Conservation (phyloP, 2,329 filamentous ascomycete species). For the Penicillium sclerotigenum region DNA sequence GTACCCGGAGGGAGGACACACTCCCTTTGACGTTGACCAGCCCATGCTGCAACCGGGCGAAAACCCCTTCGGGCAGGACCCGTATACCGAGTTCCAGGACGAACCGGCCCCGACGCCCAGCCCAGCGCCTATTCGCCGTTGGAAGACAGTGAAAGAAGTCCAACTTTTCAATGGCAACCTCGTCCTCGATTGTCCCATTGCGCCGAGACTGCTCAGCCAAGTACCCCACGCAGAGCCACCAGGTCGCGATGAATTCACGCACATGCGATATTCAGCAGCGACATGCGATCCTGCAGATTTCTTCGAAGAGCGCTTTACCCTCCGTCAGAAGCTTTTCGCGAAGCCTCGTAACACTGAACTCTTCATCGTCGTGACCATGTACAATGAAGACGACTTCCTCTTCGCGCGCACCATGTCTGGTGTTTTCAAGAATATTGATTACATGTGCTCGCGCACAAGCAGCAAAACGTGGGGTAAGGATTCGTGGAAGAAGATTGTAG, state of each 20-base stretch:
- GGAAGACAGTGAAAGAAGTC: conserved; percentile 99
- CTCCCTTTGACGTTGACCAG: conserved; percentile 61
- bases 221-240: conserved; percentile 74
- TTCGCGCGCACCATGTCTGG: conserved; percentile 95
- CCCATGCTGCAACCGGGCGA: conserved; percentile 71
- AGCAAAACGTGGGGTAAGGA: conserved; percentile 98
- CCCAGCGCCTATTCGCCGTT: conserved; percentile 69
- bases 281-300: conserved; percentile 91
- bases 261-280: conserved; percentile 86
- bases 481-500: conserved; percentile 99
- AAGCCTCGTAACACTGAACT: conserved; percentile 91
- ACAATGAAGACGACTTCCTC: conserved; percentile 95
- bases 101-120: conserved; percentile 46
- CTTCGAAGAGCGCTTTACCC: conserved; percentile 81
- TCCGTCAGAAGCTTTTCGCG: conserved; percentile 86
- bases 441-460: conserved; percentile 89
- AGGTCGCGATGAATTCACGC: conserved; percentile 76
- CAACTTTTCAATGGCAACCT: conserved; percentile 94
- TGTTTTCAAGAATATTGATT: conserved; percentile 98
- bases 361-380: conserved; percentile 97
- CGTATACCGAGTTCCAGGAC: conserved; percentile 51
- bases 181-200: conserved; percentile 93
- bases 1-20: conserved; percentile 51
- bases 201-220: conserved; percentile 80
- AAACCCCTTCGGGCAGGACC: conserved; percentile 60